A percentile compares a stretch with the other conserved stretches of the same genome.
These are phyloP conservation scores for Cytospora mali DNA, from an alignment of 2,329 filamentous ascomycete genomes.

Conservation along the genomic window DNA sequence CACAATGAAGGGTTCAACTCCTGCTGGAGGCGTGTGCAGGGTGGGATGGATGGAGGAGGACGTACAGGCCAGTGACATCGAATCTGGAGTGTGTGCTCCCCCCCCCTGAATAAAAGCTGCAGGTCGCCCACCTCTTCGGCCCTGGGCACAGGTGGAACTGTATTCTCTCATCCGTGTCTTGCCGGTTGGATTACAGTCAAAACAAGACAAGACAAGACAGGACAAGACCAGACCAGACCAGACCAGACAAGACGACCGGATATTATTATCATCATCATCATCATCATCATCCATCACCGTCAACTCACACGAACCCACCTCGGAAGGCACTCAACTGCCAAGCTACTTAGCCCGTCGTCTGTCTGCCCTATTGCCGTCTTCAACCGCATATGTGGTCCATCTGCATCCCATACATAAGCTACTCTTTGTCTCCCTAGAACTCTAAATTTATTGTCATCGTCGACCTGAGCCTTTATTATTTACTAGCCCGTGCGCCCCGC, in stretches of 20 bases:
- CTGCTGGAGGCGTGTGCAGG: slow-evolving; percentile 4
- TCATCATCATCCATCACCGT: not conserved
- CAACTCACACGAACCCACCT: not conserved
- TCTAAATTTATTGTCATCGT: no score
- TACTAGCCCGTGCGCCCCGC: not conserved
- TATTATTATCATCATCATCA: no score
- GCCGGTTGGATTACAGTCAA: slow-evolving; percentile 8
- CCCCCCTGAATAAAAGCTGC: slow-evolving; percentile 18
- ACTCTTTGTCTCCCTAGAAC: no score
- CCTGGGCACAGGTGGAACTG: slow-evolving; percentile 14
- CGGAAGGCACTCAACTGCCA: not conserved
- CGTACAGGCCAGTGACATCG: not conserved
- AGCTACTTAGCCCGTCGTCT: no score
- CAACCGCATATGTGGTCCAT: no score
- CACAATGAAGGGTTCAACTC: not conserved
- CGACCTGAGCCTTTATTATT: no score
- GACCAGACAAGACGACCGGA: not conserved
- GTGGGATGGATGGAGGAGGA: not conserved
- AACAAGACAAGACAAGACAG: slow-evolving; percentile 4
- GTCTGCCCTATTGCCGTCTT: not conserved
- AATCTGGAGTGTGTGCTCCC: not conserved
- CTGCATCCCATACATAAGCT: no score
- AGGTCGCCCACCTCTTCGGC: slow-evolving; percentile 18
- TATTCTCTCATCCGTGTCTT: slow-evolving; percentile 14
- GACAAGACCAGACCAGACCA: slow-evolving; percentile 9